Evolutionary conservation across 2,329 filamentous ascomycete species (phyloP).

Genomic region (Monosporascus ibericus): DNA sequence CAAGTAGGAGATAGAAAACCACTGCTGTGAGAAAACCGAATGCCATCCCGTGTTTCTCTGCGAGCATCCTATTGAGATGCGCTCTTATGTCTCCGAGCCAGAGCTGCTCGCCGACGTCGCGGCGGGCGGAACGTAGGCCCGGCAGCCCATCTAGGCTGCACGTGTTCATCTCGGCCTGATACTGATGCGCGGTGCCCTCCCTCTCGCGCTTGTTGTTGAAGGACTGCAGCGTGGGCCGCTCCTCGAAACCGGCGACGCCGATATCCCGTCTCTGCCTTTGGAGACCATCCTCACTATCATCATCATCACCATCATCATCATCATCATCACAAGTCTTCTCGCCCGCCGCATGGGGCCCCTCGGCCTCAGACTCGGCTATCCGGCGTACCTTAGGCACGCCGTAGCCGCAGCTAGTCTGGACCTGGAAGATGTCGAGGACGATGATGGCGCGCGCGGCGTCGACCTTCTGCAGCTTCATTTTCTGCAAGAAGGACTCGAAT

Average conservation of each 20-base stretch:
- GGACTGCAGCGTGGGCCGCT: conserved; percentile 49
- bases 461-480: conserved; percentile 29
- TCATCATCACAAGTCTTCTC: conserved; percentile 13
- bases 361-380: conserved; percentile 6
- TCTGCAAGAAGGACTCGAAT: conserved; percentile 35
- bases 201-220: conserved; percentile 44
- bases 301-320: conserved; percentile 8
- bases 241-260: conserved; percentile 40
- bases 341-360: conserved; percentile 24
- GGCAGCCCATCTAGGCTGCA: conserved; percentile 54
- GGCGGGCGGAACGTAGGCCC: conserved; percentile 47
- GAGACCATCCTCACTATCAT: conserved; percentile 6
- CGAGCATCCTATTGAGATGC: neutral
- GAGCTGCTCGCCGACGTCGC: conserved; percentile 41
- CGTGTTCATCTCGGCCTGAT: conserved; percentile 50
- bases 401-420: conserved; percentile 62
- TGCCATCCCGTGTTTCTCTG: conserved; percentile 8
- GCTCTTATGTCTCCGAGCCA: conserved; percentile 33
- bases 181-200: conserved; percentile 44
- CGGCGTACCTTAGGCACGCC: conserved; percentile 50
- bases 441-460: conserved; percentile 55
- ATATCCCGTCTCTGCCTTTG: conserved; percentile 22
- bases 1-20: conserved; percentile 2
- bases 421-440: conserved; percentile 55
- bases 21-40: conserved; percentile 16